phyloP scores from a whole-genome alignment of 495 filamentous ascomycete species.

The Monascus purpureus region DNA sequence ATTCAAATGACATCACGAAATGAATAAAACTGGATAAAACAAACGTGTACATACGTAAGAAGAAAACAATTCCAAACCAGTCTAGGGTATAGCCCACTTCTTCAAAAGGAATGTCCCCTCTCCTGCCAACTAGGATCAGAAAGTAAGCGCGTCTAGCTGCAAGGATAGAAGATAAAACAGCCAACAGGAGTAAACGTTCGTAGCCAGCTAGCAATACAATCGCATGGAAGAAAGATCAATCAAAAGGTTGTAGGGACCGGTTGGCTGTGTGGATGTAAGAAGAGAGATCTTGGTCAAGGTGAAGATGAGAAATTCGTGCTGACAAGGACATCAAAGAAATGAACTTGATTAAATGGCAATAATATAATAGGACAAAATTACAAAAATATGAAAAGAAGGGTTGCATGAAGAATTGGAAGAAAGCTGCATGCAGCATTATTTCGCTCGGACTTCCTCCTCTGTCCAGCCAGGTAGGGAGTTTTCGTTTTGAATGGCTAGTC shows the following conservation, averaged over 20 bases:
- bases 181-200: constrained; percentile 14
- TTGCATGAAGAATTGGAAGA: constrained; percentile 12
- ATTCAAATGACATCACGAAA: constrained; percentile 17
- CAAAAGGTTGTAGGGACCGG: constrained; percentile 2
- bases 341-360: neutral
- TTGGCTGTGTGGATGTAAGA: too few relatives aligned
- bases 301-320: too few relatives aligned
- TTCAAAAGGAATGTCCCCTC: constrained; percentile 6
- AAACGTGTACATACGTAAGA: constrained; percentile 1
- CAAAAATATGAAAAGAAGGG: constrained; percentile 6
- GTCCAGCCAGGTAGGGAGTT: constrained; percentile 53
- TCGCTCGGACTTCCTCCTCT: constrained; percentile 46
- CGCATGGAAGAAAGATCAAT: constrained; percentile 10
- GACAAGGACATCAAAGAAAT: neutral
- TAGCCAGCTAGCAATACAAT: constrained; percentile 35
- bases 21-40: constrained; percentile 1
- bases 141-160: too few relatives aligned
- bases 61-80: constrained; percentile 11
- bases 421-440: constrained; percentile 27
- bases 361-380: neutral
- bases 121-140: constrained; percentile 6
- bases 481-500: constrained; percentile 49
- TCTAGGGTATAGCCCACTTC: constrained; percentile 12
- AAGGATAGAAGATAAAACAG: too few relatives aligned
- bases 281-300: too few relatives aligned